Evolutionary conservation across 768 basidiomycete species (phyloP).

Genomic region (Collybia sordida): DNA sequence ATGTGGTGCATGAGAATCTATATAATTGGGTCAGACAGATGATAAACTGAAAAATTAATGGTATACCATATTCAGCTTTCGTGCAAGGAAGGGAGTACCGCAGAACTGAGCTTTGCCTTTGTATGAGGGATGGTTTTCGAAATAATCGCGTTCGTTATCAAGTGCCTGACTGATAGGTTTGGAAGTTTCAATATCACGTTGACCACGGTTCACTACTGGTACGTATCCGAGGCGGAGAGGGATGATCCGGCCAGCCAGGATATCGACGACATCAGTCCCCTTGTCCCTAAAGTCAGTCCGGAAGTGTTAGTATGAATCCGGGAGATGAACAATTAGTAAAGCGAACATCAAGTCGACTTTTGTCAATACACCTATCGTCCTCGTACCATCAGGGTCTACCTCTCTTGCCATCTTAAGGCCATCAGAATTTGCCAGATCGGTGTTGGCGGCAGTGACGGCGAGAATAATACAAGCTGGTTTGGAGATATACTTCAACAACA

Average conservation of each 20-base stretch:
- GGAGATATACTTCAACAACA: slow-evolving; percentile 93
- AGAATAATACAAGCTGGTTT: slow-evolving; percentile 96
- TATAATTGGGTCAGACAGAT: not conserved
- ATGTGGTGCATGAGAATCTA: slow-evolving; percentile 99
- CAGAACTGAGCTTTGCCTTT: slow-evolving; percentile 94
- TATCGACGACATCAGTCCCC: slow-evolving; percentile 98
- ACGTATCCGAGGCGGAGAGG: slow-evolving; percentile 96
- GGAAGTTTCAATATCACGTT: slow-evolving; percentile 90
- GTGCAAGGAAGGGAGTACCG: slow-evolving; percentile 94
- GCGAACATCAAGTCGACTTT: slow-evolving; percentile 97
- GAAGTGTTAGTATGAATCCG: slow-evolving; percentile 8
- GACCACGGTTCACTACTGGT: slow-evolving; percentile 97
- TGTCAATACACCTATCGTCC: slow-evolving; percentile 97
- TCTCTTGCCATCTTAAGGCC: slow-evolving; percentile 95
- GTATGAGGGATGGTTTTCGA: slow-evolving; percentile 93
- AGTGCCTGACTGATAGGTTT: slow-evolving; percentile 86
- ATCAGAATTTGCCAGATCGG: slow-evolving; percentile 98
- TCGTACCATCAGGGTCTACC: slow-evolving; percentile 93
- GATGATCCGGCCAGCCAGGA: slow-evolving; percentile 95
- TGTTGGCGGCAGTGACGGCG: slow-evolving; percentile 94
- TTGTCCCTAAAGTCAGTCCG: slow-evolving; percentile 63
- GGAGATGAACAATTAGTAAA: not conserved
- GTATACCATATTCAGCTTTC: slow-evolving; percentile 90
- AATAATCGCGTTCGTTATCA: slow-evolving; percentile 89
- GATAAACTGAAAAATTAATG: not conserved